Percentiles rank a stretch among this genome's conserved stretches.
Conservation (phyloP, 768 basidiomycete species). For the Leucocoprinus birnbaumii region DNA sequence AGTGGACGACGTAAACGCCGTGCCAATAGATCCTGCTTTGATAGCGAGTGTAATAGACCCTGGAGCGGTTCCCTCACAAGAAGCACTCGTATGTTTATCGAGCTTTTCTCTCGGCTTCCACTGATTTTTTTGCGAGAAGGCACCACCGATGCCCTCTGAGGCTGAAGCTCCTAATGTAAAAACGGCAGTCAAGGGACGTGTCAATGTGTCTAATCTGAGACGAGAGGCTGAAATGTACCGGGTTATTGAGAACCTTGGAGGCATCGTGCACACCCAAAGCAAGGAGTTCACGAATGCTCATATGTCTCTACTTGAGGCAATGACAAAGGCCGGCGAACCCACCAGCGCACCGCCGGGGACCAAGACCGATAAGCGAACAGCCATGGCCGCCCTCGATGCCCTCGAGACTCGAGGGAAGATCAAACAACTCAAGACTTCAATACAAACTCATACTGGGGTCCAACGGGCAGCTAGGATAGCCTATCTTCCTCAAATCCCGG, state of each 20-base stretch:
- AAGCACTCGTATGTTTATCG: no score
- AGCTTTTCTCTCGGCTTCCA: no score
- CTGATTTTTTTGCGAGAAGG: no score
- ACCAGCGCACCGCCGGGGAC: conserved; percentile 70
- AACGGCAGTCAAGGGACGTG: conserved; percentile 26
- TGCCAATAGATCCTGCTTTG: conserved; percentile 4
- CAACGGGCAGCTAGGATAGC: conserved; percentile 58
- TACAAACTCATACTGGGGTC: conserved; percentile 57
- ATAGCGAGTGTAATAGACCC: no score
- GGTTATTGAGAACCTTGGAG: conserved; percentile 63
- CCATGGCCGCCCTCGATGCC: conserved; percentile 52
- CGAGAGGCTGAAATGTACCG: conserved; percentile 79
- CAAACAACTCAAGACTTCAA: conserved; percentile 65
- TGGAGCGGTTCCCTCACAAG: no score
- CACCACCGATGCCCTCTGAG: neutral
- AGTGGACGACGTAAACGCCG: neutral
- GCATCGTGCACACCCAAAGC: conserved; percentile 60
- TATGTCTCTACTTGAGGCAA: conserved; percentile 52
- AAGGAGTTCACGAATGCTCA: conserved; percentile 74
- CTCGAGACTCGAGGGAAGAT: conserved; percentile 67
- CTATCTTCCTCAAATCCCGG: conserved; percentile 58
- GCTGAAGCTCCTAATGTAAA: neutral
- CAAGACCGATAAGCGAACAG: conserved; percentile 72
- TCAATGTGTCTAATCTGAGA: conserved; percentile 75
- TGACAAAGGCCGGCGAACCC: conserved; percentile 59